phyloP scores from a whole-genome alignment of 2,329 filamentous ascomycete genomes.

The Clonostachys rhizophaga region DNA sequence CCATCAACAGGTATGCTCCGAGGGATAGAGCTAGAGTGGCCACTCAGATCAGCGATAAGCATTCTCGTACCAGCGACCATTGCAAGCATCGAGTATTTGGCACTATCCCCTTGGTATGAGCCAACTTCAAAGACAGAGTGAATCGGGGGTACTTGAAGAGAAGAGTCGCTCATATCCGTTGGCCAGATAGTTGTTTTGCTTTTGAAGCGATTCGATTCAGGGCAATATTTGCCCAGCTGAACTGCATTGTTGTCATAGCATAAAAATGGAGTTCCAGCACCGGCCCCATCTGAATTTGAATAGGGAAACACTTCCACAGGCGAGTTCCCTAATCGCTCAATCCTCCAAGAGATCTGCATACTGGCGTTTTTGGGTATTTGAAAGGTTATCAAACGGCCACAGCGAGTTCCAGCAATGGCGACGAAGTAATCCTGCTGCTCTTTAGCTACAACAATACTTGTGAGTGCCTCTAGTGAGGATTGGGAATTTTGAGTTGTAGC shows the following conservation, averaged over 20 bases:
- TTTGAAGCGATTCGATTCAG: constrained; percentile 20
- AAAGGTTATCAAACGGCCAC: constrained; percentile 43
- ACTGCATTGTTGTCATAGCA: constrained; percentile 43
- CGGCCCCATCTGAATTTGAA: constrained; percentile 8
- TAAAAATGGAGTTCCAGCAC: constrained; percentile 27
- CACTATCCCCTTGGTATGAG: constrained; percentile 24
- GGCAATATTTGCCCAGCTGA: constrained; percentile 31
- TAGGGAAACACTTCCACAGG: constrained; percentile 24
- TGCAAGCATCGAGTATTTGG: constrained; percentile 33
- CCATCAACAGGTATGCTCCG: constrained; percentile 41
- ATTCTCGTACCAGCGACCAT: constrained; percentile 45
- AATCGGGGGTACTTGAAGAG: constrained; percentile 39
- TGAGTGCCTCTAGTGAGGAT: constrained; percentile 32
- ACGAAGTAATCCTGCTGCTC: constrained; percentile 16
- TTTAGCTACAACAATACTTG: constrained; percentile 32
- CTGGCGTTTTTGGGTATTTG: constrained; percentile 10
- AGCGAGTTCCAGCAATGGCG: constrained; percentile 43
- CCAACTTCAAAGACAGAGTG: constrained; percentile 39
- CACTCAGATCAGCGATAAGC: constrained; percentile 47
- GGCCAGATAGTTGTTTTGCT: constrained; percentile 43
- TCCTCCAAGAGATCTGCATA: constrained; percentile 14
- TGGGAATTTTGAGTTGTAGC: no score
- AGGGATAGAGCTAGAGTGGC: constrained; percentile 38
- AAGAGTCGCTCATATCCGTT: constrained; percentile 41
- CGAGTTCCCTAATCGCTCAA: constrained; percentile 27